Base-by-base conservation (phyloP, 768 basidiomycete species). In the Russula lepida region DNA sequence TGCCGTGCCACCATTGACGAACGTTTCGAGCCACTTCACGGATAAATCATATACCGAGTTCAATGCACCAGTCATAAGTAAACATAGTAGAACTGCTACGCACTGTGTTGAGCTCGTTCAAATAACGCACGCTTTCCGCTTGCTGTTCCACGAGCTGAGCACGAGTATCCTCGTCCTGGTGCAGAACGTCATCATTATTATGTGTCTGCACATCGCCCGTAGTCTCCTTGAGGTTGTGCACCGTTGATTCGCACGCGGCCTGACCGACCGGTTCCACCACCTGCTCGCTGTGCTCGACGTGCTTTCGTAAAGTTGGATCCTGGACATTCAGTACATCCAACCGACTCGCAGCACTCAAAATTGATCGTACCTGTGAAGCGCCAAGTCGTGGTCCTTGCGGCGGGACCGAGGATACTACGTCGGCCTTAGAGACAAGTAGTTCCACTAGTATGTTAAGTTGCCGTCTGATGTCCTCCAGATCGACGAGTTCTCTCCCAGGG, bases 1-100 rank as follows among this genome's bases (percentile, higher is more conserved):
- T 15, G 81, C 79, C 0, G 84, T 85, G n/a, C 86, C 85, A 47
- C 84, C 84, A 43, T 83, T 84, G 41, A 92, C 88, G 70, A 92
- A 92, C 3, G 83, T 75, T 66, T 93, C 92, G 44, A 94, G 79
- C 92, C 92, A 94, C 83, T 88, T 66, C 46, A 67, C 67, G 33
- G 59, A 37, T 6, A 6, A 15, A 17, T 12, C 59, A 48, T 67
- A 3, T 50, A 25, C 6, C 50, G 48, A 30, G 12, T 23, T 37
- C 6, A 30, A 35, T 21, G 12, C 28, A 28, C 37, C 30, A 17
- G 39, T 33, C n/a, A 1, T 23, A n/a, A 1, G 41, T n/a, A n/a
- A n/a, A n/a, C n/a, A n/a, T n/a, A 19, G 21, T 37, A n/a, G n/a
- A 11, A 21, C 23, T 15, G n/a, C 53, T 28, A 71, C 81, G 60